Conservation (phyloP, 768 basidiomycete species). For the Phanerodontia chrysosporium region DNA sequence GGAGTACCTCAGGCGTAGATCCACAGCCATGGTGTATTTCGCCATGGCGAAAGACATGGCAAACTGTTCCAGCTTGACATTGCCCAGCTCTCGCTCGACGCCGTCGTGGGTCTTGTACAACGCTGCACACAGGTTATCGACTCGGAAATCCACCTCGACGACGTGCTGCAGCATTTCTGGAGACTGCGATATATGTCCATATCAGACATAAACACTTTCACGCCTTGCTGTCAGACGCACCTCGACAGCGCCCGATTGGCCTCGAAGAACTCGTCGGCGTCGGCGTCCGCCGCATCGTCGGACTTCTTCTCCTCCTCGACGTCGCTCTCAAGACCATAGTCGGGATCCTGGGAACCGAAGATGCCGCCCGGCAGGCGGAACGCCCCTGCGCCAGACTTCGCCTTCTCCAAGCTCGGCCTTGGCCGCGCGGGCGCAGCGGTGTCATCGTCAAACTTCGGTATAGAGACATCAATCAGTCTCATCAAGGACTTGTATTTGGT, state of each 20-base stretch:
- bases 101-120: constrained; percentile 70
- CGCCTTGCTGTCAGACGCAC: constrained; percentile 21
- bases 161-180: constrained; percentile 52
- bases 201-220: not conserved
- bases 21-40: constrained; percentile 84
- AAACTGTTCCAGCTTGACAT: constrained; percentile 77
- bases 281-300: constrained; percentile 18
- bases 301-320: constrained; percentile 29
- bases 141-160: constrained; percentile 85
- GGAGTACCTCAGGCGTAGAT: constrained; percentile 69
- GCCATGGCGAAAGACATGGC: constrained; percentile 67
- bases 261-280: constrained; percentile 64
- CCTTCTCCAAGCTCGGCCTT: constrained; percentile 13
- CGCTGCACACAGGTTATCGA: constrained; percentile 75
- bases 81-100: constrained; percentile 70
- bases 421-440: constrained; percentile 5
- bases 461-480: constrained; percentile 85
- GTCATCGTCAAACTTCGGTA: constrained; percentile 69
- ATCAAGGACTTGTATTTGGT: constrained; percentile 89
- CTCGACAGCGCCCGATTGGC: constrained; percentile 56
- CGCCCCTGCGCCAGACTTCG: constrained; percentile 20
- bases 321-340: constrained; percentile 68
- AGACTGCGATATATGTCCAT: constrained; percentile 25
- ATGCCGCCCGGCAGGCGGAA: constrained; percentile 54
- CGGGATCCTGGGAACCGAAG: constrained; percentile 49